Evolutionary conservation across 2,329 filamentous ascomycete species (phyloP).

Genomic region (Furcasterigmium sp.): DNA sequence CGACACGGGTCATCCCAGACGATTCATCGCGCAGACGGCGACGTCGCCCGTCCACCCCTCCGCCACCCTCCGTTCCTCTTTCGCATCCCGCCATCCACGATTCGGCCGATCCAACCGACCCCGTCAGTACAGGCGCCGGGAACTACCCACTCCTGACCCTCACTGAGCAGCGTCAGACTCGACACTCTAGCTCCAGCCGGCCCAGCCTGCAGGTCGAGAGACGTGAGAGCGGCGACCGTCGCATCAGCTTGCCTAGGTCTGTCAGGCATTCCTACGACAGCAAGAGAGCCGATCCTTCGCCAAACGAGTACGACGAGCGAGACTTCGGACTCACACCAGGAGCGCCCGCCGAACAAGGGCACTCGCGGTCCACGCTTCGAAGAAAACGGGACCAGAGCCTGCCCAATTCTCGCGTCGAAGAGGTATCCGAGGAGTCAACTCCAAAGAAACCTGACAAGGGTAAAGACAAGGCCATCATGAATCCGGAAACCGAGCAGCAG

Average conservation of each 20-base stretch:
- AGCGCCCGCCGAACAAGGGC: too few species aligned
- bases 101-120: constrained; percentile 28
- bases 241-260: constrained; percentile 48
- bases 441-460: constrained; percentile 36
- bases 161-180: constrained; percentile 42
- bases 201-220: constrained; percentile 48
- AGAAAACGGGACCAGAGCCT: constrained; percentile 23
- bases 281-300: constrained; percentile 32
- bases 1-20: constrained; percentile 40
- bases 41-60: constrained; percentile 48
- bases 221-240: constrained; percentile 37
- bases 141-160: constrained; percentile 48
- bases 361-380: constrained; percentile 5
- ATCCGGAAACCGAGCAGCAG: constrained; percentile 27
- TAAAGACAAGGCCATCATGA: constrained; percentile 46
- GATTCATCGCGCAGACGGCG: constrained; percentile 27
- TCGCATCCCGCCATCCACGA: constrained; percentile 36
- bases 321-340: constrained; percentile 18
- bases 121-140: constrained; percentile 31
- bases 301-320: too few species aligned
- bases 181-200: constrained; percentile 35
- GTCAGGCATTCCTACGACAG: constrained; percentile 50
- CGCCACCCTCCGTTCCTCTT: constrained; percentile 46
- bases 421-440: constrained; percentile 9
- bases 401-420: constrained; percentile 11